Conservation (phyloP, 768 basidiomycete species). For the Epithele typhae region DNA sequence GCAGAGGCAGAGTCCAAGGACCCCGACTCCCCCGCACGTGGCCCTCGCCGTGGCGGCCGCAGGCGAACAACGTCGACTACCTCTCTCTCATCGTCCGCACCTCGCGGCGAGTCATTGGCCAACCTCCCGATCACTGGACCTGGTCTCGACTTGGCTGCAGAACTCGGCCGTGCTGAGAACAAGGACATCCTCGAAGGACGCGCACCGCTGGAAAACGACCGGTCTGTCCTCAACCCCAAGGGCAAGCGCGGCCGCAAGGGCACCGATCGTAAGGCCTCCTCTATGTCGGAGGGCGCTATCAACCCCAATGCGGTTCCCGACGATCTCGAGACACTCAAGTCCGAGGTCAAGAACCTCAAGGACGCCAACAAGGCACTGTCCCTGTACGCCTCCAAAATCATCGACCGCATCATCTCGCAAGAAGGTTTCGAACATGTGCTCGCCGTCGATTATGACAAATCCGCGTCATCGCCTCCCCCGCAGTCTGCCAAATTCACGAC, state of each 20-base stretch:
- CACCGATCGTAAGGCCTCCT: conserved; percentile 29
- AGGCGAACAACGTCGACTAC: conserved; percentile 22
- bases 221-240: conserved; percentile 40
- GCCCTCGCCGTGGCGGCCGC: conserved; percentile 11
- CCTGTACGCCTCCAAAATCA: conserved; percentile 94
- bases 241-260: conserved; percentile 30
- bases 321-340: conserved; percentile 72
- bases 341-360: conserved; percentile 87
- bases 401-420: conserved; percentile 93
- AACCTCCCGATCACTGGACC: conserved; percentile 86
- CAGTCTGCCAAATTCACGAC: conserved; percentile 31
- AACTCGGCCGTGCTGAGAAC: conserved; percentile 88
- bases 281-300: conserved; percentile 36
- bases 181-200: conserved; percentile 70
- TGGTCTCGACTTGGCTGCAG: conserved; percentile 85
- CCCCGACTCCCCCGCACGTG: conserved; percentile 5
- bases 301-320: conserved; percentile 35
- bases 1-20: conserved; percentile 3
- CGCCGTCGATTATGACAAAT: conserved; percentile 82
- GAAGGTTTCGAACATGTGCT: conserved; percentile 97
- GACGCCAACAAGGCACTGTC: conserved; percentile 96
- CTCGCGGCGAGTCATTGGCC: conserved; percentile 77
- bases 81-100: conserved; percentile 40
- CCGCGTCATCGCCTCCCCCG: conserved; percentile 43
- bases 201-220: conserved; percentile 47